These are phyloP conservation scores for Grifola frondosa DNA, from an alignment of 1,284 basidiomycete species.

Conservation along the genomic window DNA sequence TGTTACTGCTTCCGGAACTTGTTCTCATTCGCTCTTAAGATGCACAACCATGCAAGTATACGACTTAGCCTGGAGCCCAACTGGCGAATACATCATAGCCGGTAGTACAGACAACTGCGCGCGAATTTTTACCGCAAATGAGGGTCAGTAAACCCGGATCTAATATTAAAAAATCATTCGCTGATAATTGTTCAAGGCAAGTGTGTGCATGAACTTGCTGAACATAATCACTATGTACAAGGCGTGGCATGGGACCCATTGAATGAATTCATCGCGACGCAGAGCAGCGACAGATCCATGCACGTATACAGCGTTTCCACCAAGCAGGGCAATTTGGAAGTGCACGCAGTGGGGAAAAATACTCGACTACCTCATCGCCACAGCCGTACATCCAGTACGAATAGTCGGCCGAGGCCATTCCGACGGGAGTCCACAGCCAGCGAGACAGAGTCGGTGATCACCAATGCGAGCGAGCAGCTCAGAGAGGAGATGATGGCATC, in stretches of 20 bases:
- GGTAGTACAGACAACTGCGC: conserved; percentile 97
- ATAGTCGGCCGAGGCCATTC: conserved; percentile 56
- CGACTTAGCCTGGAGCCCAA: conserved; percentile 96
- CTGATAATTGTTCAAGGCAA: conserved; percentile 50
- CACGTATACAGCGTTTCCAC: conserved; percentile 82
- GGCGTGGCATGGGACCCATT: conserved; percentile 96
- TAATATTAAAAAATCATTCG: conserved; percentile 6
- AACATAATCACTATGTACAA: conserved; percentile 93
- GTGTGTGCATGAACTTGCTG: conserved; percentile 81
- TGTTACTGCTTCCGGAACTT: not conserved
- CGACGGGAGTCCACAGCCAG: conserved; percentile 74
- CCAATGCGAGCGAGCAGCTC: conserved; percentile 50
- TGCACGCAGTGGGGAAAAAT: conserved; percentile 83
- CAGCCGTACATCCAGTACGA: conserved; percentile 62
- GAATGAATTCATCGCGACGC: conserved; percentile 93
- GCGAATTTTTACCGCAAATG: conserved; percentile 74
- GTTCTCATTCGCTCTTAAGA: conserved; percentile 35
- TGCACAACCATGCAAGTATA: conserved; percentile 94
- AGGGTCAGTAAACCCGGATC: conserved; percentile 51
- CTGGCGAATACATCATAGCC: conserved; percentile 89
- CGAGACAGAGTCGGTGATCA: conserved; percentile 66
- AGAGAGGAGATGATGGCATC: conserved; percentile 31
- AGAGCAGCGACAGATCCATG: conserved; percentile 90
- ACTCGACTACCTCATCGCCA: conserved; percentile 68
- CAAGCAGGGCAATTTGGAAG: conserved; percentile 79